Base-by-base conservation (phyloP, 345 rosid genomes). In the Garcia nutans region DNA sequence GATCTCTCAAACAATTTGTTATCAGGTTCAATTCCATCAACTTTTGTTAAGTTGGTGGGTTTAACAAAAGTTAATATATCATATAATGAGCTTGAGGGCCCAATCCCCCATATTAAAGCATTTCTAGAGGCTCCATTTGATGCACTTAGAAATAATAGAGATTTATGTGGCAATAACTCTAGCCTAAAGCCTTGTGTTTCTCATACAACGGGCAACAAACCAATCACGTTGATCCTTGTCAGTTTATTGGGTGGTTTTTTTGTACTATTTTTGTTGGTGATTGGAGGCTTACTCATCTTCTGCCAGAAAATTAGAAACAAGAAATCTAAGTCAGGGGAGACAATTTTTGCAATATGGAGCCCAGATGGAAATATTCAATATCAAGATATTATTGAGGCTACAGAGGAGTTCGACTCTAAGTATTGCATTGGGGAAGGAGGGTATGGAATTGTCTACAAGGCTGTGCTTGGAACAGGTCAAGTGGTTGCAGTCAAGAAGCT, bases 1-100 rank as follows among this genome's bases (percentile, higher is more conserved):
- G 74, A 84, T 42, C 77, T 84, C 68, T 83, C 86, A 42, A 74
- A 84, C 80, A 86, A 86, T 57, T 23, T 70, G 8, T 71, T 86
- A 41, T 77, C 82, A 23, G 85, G 85, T 60, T 19, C 74, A 7
- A 81, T 85, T 10, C 86, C 88, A 22, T 0, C 71, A 26, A 41
- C 83, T n/a, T 68, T 86, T 57, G 41, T 52, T 0, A 12, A 42
- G 0, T 49, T 86, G 70, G 1, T 0, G 0, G 69, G 84, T 41
- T 66, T 86, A 54, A 66, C 75, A 10, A 17, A 47, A 42, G 37
- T 84, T 55, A 74, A 80, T 54, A 47, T 86, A 20, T 78, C 88
- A 2, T 65, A 74, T 71, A 86, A 86, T 63, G 59, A 82, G 62
- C 68, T 86, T 55, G 28, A 31, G 50, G 58, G 58, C 7, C n/a